Conservation (phyloP, 208 protist species). For the Acanthamoeba triangularis region DNA sequence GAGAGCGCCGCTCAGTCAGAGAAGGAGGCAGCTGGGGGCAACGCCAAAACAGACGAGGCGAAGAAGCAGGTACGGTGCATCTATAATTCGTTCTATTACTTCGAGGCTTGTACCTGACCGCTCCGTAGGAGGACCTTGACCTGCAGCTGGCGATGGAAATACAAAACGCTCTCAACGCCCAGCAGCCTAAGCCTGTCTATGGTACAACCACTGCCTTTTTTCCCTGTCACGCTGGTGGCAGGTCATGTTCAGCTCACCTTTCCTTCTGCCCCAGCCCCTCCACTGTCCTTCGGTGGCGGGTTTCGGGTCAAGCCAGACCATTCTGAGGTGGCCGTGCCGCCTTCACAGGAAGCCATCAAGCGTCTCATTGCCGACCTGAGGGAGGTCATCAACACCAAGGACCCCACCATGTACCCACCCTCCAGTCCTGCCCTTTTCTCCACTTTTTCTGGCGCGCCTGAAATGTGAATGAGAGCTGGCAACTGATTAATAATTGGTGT, state of each 20-base stretch:
- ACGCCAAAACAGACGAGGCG: background rate
- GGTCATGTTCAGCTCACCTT: background rate
- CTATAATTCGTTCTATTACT: background rate
- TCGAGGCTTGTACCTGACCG: background rate
- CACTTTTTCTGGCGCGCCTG: too few relatives aligned
- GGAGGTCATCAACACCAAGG: conserved; percentile 46
- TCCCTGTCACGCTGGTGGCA: too few relatives aligned
- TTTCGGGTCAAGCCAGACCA: background rate
- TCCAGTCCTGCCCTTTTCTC: background rate
- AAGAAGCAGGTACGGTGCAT: background rate
- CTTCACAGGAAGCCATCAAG: conserved; percentile 9
- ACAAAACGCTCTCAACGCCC: background rate
- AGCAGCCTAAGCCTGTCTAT: background rate
- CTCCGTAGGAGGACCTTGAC: conserved; percentile 12
- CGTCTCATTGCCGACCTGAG: conserved; percentile 17
- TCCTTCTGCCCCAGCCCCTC: background rate
- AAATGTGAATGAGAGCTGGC: too few relatives aligned
- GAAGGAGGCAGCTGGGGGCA: background rate
- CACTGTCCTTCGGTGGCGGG: background rate
- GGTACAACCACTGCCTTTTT: too few relatives aligned
- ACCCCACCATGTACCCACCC: background rate
- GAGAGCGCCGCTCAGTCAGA: background rate
- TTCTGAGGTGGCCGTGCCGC: conserved; percentile 18
- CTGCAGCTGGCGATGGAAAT: conserved; percentile 13
- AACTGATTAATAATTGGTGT: too few relatives aligned